Evolutionary conservation across 2,329 filamentous ascomycete genomes (phyloP), one percentile per base, ranked within the genome.

Genomic region (Pleomassaria siparia): DNA sequence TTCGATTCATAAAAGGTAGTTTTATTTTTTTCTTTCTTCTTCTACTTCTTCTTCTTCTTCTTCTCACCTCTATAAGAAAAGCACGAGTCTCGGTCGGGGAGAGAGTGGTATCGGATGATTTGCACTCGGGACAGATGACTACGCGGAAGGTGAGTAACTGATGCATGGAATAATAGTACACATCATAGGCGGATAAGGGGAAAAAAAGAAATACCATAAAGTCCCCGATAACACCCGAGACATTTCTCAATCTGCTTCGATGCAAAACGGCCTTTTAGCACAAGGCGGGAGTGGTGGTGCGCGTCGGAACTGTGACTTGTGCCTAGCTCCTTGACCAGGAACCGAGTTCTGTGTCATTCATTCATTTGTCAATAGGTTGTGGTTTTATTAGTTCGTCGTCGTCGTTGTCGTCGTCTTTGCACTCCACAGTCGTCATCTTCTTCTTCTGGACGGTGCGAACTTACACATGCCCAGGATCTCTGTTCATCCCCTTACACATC

Each of bases 181-280:
- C 25, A 7, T 26, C 25, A n/a, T n/a, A n/a, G n/a, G n/a, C n/a
- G n/a, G n/a, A n/a, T n/a, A n/a, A n/a, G n/a, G n/a, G n/a, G 28
- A 25, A 22, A 11, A 4, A 11, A n/a, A 20, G 22, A 21, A n/a
- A 25, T 44, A 44, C 42, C 90, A 70, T 96, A 96, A 77, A 95
- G 91, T 74, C 91, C 83, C 69, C 94, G 95, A 74, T 95, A 95
- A 79, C 91, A 87, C 76, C 91, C 81, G 70, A 96, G 75, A 46
- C 95, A 89, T 74, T 92, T 95, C 79, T 96, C 91, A 70, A 96
- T 91, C 79, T 96, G 91, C 78, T 95, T 95, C 78, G 95, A 90
- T 74, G 96, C 91, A 86, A 96, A 96, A 68, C 91, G 88, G 79
- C 92, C 91, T 81, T 95, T 95, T 82, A 96, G 96, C 69, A 96